Conservation (phyloP, 1,284 basidiomycete species). For the Pseudozyma pruni region DNA sequence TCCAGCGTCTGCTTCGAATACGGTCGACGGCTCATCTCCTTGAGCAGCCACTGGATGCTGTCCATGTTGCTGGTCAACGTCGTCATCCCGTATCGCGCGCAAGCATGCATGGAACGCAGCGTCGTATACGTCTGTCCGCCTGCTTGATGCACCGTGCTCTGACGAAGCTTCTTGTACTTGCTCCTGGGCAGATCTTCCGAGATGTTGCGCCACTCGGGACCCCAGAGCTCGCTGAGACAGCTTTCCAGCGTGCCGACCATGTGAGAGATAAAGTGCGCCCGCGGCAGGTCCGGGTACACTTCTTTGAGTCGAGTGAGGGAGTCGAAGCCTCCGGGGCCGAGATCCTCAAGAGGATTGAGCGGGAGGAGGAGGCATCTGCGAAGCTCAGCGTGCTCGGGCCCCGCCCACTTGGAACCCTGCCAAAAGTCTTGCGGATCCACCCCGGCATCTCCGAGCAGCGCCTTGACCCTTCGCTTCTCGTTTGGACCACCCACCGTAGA, state of each 20-base stretch:
- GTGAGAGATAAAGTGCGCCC: constrained; percentile 45
- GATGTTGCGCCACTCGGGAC: constrained; percentile 37
- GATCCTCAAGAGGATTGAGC: constrained; percentile 28
- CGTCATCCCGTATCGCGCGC: constrained; percentile 42
- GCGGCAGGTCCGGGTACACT: constrained; percentile 34
- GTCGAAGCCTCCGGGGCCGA: constrained; percentile 29
- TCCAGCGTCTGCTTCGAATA: constrained; percentile 14
- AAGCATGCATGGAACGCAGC: constrained; percentile 25
- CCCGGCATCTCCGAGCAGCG: constrained; percentile 32
- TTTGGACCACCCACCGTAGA: constrained; percentile 43
- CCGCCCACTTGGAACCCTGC: constrained; percentile 37
- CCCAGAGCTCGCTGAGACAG: constrained; percentile 40
- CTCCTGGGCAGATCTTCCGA: constrained; percentile 30
- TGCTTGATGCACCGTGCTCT: constrained; percentile 33
- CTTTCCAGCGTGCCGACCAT: constrained; percentile 34
- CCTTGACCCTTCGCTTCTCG: constrained; percentile 42
- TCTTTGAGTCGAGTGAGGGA: constrained; percentile 15
- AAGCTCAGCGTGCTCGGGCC: constrained; percentile 11
- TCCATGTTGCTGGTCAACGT: constrained; percentile 54
- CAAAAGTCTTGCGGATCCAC: constrained; percentile 34
- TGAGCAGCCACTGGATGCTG: constrained; percentile 55
- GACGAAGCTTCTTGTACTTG: constrained; percentile 37
- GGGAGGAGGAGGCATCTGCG: constrained; percentile 29
- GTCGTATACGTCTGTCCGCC: constrained; percentile 39
- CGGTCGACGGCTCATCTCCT: constrained; percentile 36